A percentile compares a stretch with the other conserved stretches of the same genome.
These are phyloP conservation scores for Saksenaea vasiformis DNA, from an alignment of 371 early-diverging fungal species.

Conservation along the genomic window DNA sequence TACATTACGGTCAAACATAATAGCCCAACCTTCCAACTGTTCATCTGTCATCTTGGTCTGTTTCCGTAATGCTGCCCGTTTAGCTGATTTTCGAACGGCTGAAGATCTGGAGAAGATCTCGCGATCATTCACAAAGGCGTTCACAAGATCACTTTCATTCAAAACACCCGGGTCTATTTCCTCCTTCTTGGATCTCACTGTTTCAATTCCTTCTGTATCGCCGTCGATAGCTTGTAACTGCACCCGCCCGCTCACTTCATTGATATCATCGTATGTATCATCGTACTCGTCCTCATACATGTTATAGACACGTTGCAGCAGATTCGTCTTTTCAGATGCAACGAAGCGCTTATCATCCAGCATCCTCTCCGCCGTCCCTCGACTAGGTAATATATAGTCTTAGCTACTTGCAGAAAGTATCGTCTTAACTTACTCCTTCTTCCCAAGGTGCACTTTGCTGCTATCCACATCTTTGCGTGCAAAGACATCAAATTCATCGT, in stretches of 20 bases:
- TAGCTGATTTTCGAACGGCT: conserved; percentile 60
- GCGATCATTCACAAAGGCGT: conserved; percentile 49
- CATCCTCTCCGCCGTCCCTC: conserved; percentile 41
- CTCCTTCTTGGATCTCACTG: conserved; percentile 16
- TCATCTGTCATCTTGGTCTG: conserved; percentile 84
- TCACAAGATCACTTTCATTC: conserved; percentile 61
- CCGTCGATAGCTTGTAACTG: conserved; percentile 54
- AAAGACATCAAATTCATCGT: conserved; percentile 92
- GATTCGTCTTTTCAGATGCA: conserved; percentile 53
- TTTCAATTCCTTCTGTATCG: conserved; percentile 45
- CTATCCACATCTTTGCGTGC: conserved; percentile 54
- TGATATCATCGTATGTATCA: conserved; percentile 85
- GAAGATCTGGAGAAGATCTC: conserved; percentile 61
- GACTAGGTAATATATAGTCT: conserved; percentile 28
- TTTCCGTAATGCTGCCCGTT: conserved; percentile 60
- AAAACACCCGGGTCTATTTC: conserved; percentile 56
- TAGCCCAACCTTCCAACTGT: conserved; percentile 92
- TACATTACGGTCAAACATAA: conserved; percentile 84
- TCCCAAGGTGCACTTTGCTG: conserved; percentile 70
- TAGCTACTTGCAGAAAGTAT: not conserved
- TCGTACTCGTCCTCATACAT: conserved; percentile 90
- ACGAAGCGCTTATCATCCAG: conserved; percentile 65
- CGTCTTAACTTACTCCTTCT: conserved; percentile 55
- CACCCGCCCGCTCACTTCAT: conserved; percentile 60
- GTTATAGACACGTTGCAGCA: conserved; percentile 61